Conservation (phyloP, 768 basidiomycete genomes). For the Suillus placidus region DNA sequence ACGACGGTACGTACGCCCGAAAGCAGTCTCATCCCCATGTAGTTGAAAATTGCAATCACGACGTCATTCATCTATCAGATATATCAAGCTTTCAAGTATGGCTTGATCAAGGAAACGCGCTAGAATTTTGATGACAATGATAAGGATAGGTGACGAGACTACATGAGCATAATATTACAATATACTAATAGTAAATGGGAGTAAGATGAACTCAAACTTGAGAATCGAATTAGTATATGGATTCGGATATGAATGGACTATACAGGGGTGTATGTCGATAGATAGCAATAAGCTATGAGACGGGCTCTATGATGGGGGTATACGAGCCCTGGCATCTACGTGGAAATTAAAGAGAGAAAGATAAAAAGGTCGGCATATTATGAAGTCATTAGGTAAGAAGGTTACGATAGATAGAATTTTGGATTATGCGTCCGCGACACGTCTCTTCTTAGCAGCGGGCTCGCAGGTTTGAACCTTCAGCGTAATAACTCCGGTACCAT, state of each 20-base stretch:
- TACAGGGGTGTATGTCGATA: neutral
- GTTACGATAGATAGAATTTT: neutral
- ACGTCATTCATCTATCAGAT: no score
- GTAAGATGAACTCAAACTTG: neutral
- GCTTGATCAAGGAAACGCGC: neutral
- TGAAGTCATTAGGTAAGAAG: neutral
- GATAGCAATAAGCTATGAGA: constrained; percentile 1
- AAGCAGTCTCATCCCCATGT: no score
- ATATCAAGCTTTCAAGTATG: neutral
- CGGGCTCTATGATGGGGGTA: neutral
- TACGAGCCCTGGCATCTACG: neutral
- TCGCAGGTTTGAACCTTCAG: constrained; percentile 26
- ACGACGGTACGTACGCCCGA: no score
- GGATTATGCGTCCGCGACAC: constrained; percentile 25
- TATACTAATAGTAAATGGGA: neutral
- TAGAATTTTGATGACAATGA: neutral
- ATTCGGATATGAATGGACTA: neutral
- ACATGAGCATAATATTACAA: neutral
- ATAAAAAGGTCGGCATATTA: neutral
- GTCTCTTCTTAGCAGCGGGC: constrained; percentile 33
- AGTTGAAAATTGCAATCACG: no score
- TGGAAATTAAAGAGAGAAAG: neutral
- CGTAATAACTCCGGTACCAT: constrained; percentile 23
- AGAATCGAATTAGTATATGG: neutral
- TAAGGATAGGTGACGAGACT: neutral